These are phyloP conservation scores for Skeletonema potamos DNA, from an alignment of 108 stramenopile species.

Conservation along the genomic window DNA sequence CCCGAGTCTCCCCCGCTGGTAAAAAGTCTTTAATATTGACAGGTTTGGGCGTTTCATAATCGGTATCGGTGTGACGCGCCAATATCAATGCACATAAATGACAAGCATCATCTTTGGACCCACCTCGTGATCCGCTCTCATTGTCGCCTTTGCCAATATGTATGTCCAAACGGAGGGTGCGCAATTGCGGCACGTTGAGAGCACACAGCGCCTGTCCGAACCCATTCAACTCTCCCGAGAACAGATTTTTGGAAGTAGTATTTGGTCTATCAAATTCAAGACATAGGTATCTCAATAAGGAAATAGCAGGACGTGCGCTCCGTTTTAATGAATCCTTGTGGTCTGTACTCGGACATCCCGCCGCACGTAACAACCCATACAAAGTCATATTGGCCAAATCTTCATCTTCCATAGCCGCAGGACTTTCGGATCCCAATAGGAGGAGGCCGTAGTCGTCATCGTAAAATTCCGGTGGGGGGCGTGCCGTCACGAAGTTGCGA, in stretches of 20 bases:
- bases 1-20: constrained; percentile 39
- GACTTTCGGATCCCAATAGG: constrained; percentile 69
- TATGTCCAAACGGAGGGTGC: constrained; percentile 60
- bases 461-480: constrained; percentile 81
- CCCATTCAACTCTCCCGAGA: constrained; percentile 47
- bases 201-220: constrained; percentile 71
- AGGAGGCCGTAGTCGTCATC: constrained; percentile 84
- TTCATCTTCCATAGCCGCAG: constrained; percentile 61
- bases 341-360: constrained; percentile 65
- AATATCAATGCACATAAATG: constrained; percentile 68
- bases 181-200: constrained; percentile 56
- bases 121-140: constrained; percentile 58
- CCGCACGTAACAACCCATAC: constrained; percentile 74
- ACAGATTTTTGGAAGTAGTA: background rate
- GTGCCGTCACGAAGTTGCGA: constrained; percentile 69
- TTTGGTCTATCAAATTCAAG: constrained; percentile 59
- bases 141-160: constrained; percentile 57
- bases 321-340: constrained; percentile 77
- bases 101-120: constrained; percentile 80
- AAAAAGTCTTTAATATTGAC: constrained; percentile 61
- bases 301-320: constrained; percentile 73
- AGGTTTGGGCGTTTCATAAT: constrained; percentile 63
- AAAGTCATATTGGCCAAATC: constrained; percentile 48
- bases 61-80: constrained; percentile 66
- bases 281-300: constrained; percentile 71